A percentile compares a stretch with the other conserved stretches of the same genome.
These are phyloP conservation scores for Linderniella brevidens DNA, from an alignment of 257 asterid species.

Conservation along the genomic window DNA sequence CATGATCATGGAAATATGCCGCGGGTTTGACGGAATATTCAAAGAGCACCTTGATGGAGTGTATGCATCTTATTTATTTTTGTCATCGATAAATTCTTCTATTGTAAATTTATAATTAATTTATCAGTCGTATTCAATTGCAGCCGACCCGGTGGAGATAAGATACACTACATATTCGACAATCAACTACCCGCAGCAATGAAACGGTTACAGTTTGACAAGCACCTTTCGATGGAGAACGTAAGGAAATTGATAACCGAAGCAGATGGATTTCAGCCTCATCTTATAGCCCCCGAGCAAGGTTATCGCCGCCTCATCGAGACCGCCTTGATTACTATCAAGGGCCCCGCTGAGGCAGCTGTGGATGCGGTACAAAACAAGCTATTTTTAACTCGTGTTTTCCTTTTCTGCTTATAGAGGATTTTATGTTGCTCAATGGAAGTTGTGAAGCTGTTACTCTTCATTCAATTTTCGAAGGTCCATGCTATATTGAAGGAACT, in stretches of 20 bases:
- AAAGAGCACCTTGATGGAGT: constrained; percentile 98
- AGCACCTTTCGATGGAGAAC: constrained; percentile 97
- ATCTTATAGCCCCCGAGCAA: constrained; percentile 97
- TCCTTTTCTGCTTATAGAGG: too few relatives aligned
- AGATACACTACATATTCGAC: constrained; percentile 76
- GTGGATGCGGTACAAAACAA: constrained; percentile 66
- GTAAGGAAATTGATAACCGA: constrained; percentile 89
- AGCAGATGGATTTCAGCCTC: constrained; percentile 99
- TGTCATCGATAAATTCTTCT: not conserved
- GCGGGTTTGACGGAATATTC: constrained; percentile 80
- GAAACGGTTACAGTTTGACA: constrained; percentile 94
- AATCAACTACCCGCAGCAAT: constrained; percentile 95
- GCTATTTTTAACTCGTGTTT: too few relatives aligned
- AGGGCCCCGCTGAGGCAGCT: constrained; percentile 97
- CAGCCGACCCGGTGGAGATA: constrained; percentile 99
- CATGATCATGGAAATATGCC: constrained; percentile 97
- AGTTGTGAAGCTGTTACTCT: not conserved
- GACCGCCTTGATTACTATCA: constrained; percentile 65
- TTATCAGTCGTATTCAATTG: not conserved
- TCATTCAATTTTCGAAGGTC: too few relatives aligned
- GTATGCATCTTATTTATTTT: constrained; percentile 25
- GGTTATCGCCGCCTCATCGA: constrained; percentile 98
- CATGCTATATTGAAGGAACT: constrained; percentile 81
- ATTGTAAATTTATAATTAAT: not conserved
- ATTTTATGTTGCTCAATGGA: too few relatives aligned